Base-by-base conservation (phyloP, 2,329 filamentous ascomycete genomes). In the Aspergillus aculeatus region DNA sequence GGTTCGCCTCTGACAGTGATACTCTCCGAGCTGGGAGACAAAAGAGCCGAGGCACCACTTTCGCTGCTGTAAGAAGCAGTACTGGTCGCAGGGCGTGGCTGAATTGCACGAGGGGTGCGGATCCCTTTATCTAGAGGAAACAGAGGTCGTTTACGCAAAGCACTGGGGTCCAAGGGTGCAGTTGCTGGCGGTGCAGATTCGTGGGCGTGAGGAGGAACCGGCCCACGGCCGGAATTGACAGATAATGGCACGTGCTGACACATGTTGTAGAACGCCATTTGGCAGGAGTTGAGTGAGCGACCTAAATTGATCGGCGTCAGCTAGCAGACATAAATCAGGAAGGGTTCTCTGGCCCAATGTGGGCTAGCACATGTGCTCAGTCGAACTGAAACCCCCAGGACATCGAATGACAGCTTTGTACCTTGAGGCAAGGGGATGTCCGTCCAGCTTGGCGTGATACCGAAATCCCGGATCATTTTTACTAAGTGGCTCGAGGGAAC, bases 351-450 rank as follows among this genome's bases (percentile, higher is more conserved):
- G 11, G n/a, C n/a, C 23, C 16, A 19, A 21, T 32, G 41, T 23
- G 32, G 32, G 21, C 54, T 52, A 49, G 24, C 31, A 35, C 38
- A 60, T 48, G 58, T 35, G 24, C 48, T 16, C 35, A 41, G 50
- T 61, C 57, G 38, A 50, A 32, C 26, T 41, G 51, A 38, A 21
- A 6, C 16, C 35, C 26, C 11, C 23, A 26, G 26, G n/a, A 41
- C 49, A 44, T 21, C 48, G 10, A 62, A 58, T 50, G 58, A 61
- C 35, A 50, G 41, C 60, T 63, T 50, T 64, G 65, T 78, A 79
- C 77, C 77, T 75, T 72, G 68, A 62, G 77, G 77, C 56, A 79
- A 71, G 41, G 75, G 76, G 55, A 78, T 78, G 66, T 78, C 72
- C 52, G 66, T 65, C 75, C 75, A 78, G 57, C 62, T 71, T 51